Conservation (phyloP, 805 yeast species). For the Wickerhamomyces queroliae region DNA sequence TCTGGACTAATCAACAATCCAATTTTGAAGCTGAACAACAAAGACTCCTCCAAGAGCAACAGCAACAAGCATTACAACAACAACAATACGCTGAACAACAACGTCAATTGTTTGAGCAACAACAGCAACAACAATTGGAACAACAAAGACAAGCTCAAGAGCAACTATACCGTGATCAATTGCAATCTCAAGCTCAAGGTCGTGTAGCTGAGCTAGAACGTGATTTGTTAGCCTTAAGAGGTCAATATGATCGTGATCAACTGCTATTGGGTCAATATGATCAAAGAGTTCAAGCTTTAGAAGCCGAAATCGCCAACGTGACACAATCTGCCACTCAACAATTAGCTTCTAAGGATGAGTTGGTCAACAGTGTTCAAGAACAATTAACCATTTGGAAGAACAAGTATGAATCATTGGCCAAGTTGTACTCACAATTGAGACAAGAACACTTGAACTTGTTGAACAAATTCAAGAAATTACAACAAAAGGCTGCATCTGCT, state of each 20-base stretch:
- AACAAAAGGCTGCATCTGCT: conserved; percentile 82
- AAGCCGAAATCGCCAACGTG: conserved; percentile 58
- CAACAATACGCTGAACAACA: conserved; percentile 64
- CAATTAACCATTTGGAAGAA: conserved; percentile 75
- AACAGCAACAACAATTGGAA: conserved; percentile 63
- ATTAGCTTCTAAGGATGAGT: conserved; percentile 70
- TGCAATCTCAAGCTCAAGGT: conserved; percentile 70
- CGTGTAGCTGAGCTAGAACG: conserved; percentile 77
- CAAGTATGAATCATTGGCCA: conserved; percentile 86
- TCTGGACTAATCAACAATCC: conserved; percentile 42
- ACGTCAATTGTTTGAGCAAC: conserved; percentile 64
- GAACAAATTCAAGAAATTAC: conserved; percentile 71
- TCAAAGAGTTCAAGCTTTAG: conserved; percentile 74
- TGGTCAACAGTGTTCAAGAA: conserved; percentile 59
- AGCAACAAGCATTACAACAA: conserved; percentile 58
- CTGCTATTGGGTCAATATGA: conserved; percentile 82
- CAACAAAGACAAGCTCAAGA: conserved; percentile 69
- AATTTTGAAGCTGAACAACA: conserved; percentile 55
- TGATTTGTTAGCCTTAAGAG: conserved; percentile 66
- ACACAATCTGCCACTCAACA: conserved; percentile 67
- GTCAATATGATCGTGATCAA: conserved; percentile 85
- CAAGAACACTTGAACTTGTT: conserved; percentile 83
- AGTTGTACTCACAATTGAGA: conserved; percentile 82
- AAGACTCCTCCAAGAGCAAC: conserved; percentile 54
- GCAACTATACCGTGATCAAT: conserved; percentile 59